A percentile compares a stretch with the other conserved stretches of the same genome.
Conservation (phyloP, 179 eudicot genomes). For the Patellifolia procumbens region DNA sequence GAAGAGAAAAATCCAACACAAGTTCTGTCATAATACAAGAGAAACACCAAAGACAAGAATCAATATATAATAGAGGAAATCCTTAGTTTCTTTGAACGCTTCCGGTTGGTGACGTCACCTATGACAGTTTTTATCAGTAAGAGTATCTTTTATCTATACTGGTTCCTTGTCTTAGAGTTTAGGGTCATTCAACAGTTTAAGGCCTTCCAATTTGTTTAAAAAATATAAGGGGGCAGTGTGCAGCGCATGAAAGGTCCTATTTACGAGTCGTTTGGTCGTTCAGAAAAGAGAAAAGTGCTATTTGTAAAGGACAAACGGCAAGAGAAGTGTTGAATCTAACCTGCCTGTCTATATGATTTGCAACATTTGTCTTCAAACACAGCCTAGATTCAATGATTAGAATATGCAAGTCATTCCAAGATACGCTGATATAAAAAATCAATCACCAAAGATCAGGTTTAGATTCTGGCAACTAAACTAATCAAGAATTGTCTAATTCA, state of each 20-base stretch:
- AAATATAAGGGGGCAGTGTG: slow-evolving; percentile 22
- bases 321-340: slow-evolving; percentile 37
- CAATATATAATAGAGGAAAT: slow-evolving; percentile 10
- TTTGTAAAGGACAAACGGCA: slow-evolving; percentile 38
- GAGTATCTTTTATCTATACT: slow-evolving; percentile 24
- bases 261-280: slow-evolving; percentile 37
- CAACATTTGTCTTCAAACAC: slow-evolving; percentile 22
- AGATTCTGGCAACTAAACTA: slow-evolving; percentile 29
- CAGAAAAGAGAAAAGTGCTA: slow-evolving; percentile 46
- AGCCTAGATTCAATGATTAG: slow-evolving; percentile 16
- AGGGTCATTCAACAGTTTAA: slow-evolving; percentile 28
- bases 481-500: slow-evolving; percentile 9
- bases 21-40: slow-evolving; percentile 27
- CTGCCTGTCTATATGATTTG: slow-evolving; percentile 43
- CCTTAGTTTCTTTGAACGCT: slow-evolving; percentile 2
- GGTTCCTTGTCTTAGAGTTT: slow-evolving; percentile 16
- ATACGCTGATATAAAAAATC: slow-evolving; percentile 14
- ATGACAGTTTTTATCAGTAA: slow-evolving; percentile 7
- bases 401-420: slow-evolving; percentile 25
- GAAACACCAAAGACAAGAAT: slow-evolving; percentile 28
- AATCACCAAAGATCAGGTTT: slow-evolving; percentile 14
- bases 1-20: slow-evolving; percentile 40
- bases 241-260: slow-evolving; percentile 25
- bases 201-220: slow-evolving; percentile 13
- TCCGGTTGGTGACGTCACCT: slow-evolving; percentile 19